Base-by-base conservation (phyloP, 208 protist species). In the Trichomonas vaginalis region DNA sequence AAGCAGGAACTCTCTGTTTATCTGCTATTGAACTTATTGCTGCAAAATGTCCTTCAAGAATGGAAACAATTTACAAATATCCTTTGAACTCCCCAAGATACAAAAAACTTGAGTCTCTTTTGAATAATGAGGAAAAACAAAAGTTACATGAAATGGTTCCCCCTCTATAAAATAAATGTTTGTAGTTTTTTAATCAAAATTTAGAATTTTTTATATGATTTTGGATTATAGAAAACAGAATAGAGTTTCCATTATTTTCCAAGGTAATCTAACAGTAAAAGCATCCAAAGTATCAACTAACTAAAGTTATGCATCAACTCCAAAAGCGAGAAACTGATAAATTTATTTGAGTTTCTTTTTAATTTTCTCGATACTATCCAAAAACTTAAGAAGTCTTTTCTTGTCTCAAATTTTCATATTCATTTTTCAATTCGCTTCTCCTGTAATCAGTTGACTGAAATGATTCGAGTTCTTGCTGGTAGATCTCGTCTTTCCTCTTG, bases 181-280 rank as follows among this genome's bases (percentile, higher is more conserved):
- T n/a, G n/a, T n/a, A n/a, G n/a, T n/a, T n/a, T n/a, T n/a, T n/a
- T n/a, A n/a, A n/a, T n/a, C n/a, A n/a, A n/a, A n/a, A n/a, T n/a
- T n/a, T n/a, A n/a, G n/a, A n/a, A n/a, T n/a, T n/a, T n/a, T n/a
- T n/a, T n/a, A n/a, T n/a, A n/a, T n/a, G n/a, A n/a, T n/a, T n/a
- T n/a, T n/a, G n/a, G n/a, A n/a, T n/a, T n/a, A n/a, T n/a, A n/a
- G n/a, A n/a, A n/a, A n/a, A n/a, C n/a, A n/a, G n/a, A n/a, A n/a
- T n/a, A n/a, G 96, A 99, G 99, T 97, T 99, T 99, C 99, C 99
- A 99, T 96, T 98, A 99, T 97, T 99, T 99, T 96, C 99, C 99
- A 10, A 99, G 99, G 62, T 46, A 98, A 97, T 15, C 97, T 97
- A 95, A 99, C 99, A n/a, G 96, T 97, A 96, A 99, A 99, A 8